Percentiles rank a stretch among this genome's conserved stretches.
These are phyloP conservation scores for Cafeteria roenbergensis DNA, from an alignment of 108 stramenopile genomes.

Conservation along the genomic window DNA sequence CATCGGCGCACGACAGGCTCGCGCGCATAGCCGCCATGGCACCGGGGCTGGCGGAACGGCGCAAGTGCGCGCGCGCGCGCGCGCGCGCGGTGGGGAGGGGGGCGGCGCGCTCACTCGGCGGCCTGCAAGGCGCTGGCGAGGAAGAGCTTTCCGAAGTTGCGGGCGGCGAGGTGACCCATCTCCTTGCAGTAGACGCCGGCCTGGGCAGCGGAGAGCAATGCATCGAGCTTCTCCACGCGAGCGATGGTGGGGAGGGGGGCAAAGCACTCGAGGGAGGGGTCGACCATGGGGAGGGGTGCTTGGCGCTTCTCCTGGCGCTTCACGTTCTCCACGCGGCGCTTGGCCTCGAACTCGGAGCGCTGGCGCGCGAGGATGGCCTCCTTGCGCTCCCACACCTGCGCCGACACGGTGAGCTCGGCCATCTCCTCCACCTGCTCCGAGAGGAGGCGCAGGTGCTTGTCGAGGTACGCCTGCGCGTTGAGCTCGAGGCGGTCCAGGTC, in stretches of 20 bases:
- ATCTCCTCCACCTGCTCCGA: conserved; percentile 86
- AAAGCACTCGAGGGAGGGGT: conserved; percentile 22
- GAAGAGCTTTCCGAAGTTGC: conserved; percentile 70
- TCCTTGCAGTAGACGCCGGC: conserved; percentile 76
- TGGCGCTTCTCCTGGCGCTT: conserved; percentile 24
- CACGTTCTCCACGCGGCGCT: conserved; percentile 34
- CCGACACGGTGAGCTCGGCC: conserved; percentile 57
- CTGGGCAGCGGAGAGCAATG: conserved; percentile 74
- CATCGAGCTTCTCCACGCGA: conserved; percentile 58
- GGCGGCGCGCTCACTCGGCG: conserved; percentile 23
- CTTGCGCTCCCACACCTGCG: conserved; percentile 17
- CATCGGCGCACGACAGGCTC: too few relatives aligned
- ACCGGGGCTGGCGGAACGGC: too few relatives aligned
- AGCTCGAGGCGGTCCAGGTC: conserved; percentile 45
- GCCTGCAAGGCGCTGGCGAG: conserved; percentile 65
- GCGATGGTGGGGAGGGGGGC: conserved; percentile 1
- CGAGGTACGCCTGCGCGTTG: conserved; percentile 77
- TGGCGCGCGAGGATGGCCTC: conserved; percentile 12
- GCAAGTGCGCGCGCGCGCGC: too few relatives aligned
- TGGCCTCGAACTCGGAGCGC: conserved; percentile 22
- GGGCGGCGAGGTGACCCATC: conserved; percentile 70
- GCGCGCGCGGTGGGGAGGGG: conserved; percentile 68
- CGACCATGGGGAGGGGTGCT: conserved; percentile 22
- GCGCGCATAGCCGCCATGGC: too few relatives aligned
- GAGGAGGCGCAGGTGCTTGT: conserved; percentile 83